Evolutionary conservation across 176 grass and related monocot species (phyloP).

Genomic region (Avena atlantica): DNA sequence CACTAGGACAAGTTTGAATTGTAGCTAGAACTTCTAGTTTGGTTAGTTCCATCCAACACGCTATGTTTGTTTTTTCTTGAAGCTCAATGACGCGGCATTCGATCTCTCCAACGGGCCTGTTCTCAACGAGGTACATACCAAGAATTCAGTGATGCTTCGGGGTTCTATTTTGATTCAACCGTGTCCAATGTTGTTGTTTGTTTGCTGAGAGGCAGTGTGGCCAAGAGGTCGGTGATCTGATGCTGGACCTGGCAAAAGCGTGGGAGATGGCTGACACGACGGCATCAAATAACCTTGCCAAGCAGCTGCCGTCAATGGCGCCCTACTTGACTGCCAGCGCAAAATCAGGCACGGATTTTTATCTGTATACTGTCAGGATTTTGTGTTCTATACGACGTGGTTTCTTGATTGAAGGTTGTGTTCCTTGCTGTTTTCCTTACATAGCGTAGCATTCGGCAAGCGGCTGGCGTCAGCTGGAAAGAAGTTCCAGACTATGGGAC

Average conservation of each 20-base stretch:
- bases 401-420: conserved; percentile 42
- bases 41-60: not conserved
- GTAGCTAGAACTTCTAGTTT: not conserved
- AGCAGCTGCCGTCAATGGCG: conserved; percentile 68
- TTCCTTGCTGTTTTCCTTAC: conserved; percentile 45
- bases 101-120: conserved; percentile 92
- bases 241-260: conserved; percentile 74
- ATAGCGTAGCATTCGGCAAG: conserved; percentile 88
- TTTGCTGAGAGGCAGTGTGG: conserved; percentile 59
- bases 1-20: not conserved
- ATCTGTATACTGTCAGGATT: not conserved
- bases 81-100: conserved; percentile 95
- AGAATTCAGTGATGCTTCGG: not conserved
- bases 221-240: conserved; percentile 69
- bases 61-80: conserved; percentile 24
- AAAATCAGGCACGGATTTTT: conserved; percentile 70
- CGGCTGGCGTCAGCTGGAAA: conserved; percentile 75
- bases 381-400: not conserved
- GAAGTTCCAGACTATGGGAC: conserved; percentile 81
- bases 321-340: conserved; percentile 59
- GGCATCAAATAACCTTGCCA: conserved; percentile 65
- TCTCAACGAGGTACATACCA: conserved; percentile 62
- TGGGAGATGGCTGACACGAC: conserved; percentile 81
- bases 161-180: not conserved
- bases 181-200: not conserved